phyloP scores from a whole-genome alignment of 345 rosid species.

The Camelina neglecta region DNA sequence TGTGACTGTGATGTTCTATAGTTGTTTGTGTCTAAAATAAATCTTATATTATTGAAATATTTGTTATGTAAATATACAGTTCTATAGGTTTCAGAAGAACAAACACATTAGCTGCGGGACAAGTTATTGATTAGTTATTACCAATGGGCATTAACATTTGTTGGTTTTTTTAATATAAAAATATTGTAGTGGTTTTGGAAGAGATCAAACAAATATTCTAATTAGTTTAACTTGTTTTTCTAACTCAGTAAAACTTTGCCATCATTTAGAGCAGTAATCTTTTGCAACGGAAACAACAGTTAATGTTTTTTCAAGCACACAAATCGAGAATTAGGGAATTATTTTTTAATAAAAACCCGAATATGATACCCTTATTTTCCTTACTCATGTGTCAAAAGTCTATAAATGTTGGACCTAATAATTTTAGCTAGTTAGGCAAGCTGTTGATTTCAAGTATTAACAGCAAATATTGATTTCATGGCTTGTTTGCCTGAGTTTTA shows the following conservation, averaged over 20 bases:
- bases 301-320: not conserved
- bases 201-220: not conserved
- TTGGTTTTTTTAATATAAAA: not conserved
- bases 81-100: not conserved
- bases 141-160: not conserved
- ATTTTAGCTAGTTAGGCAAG: not conserved
- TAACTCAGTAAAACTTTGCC: not conserved
- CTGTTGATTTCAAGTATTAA: not conserved
- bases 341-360: not conserved
- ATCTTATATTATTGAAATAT: not conserved
- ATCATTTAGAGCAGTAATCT: not conserved
- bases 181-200: not conserved
- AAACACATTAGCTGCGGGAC: too few species aligned
- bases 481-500: not conserved
- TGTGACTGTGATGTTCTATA: slow-evolving; percentile 15
- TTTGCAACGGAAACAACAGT: not conserved
- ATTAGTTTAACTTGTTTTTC: not conserved
- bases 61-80: not conserved
- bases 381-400: not conserved
- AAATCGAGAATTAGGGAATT: not conserved
- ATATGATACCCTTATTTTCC: not conserved
- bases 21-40: slow-evolving; percentile 19
- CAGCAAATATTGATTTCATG: not conserved
- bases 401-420: not conserved
- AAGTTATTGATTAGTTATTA: too few species aligned